Percentiles rank a stretch among this genome's conserved stretches.
These are phyloP conservation scores for Ascochyta koolunga DNA, from an alignment of 2,329 filamentous ascomycete genomes.

Conservation along the genomic window DNA sequence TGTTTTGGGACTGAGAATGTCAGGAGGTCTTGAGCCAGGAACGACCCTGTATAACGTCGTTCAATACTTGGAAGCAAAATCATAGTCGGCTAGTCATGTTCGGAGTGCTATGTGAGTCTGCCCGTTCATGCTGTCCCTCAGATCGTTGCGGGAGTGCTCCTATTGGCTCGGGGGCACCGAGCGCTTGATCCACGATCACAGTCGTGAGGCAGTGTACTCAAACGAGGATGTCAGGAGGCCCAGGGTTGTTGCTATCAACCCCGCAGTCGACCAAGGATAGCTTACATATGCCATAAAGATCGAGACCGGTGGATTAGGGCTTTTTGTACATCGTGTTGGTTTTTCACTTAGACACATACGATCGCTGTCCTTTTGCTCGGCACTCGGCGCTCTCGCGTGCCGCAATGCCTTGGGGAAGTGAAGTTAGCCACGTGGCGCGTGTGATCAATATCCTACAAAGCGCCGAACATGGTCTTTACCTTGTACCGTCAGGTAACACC, in stretches of 20 bases:
- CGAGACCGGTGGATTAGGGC: constrained; percentile 1
- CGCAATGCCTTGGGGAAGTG: constrained; percentile 4
- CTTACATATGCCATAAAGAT: constrained; percentile 6
- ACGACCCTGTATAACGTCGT: neutral
- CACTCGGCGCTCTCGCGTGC: constrained; percentile 18
- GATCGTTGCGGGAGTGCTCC: constrained; percentile 1
- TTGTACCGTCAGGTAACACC: neutral
- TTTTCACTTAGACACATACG: constrained; percentile 6
- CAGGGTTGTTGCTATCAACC: constrained; percentile 1
- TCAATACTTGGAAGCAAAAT: neutral
- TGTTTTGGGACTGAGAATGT: constrained; percentile 19
- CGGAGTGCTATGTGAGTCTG: neutral
- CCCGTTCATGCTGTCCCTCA: neutral
- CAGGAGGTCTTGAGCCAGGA: constrained; percentile 3
- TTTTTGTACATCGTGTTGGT: constrained; percentile 12
- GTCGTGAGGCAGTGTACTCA: constrained; percentile 22
- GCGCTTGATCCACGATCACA: constrained; percentile 3
- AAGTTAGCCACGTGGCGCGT: constrained; percentile 12
- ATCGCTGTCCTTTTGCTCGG: constrained; percentile 12
- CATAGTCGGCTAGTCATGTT: neutral
- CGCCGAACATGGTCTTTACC: neutral
- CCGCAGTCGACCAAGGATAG: constrained; percentile 6
- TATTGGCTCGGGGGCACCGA: constrained; percentile 6
- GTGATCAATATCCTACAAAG: constrained; percentile 5
- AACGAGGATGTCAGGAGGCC: constrained; percentile 10